phyloP scores from a whole-genome alignment of 2,329 filamentous ascomycete species.

The Aplosporella prunicola region DNA sequence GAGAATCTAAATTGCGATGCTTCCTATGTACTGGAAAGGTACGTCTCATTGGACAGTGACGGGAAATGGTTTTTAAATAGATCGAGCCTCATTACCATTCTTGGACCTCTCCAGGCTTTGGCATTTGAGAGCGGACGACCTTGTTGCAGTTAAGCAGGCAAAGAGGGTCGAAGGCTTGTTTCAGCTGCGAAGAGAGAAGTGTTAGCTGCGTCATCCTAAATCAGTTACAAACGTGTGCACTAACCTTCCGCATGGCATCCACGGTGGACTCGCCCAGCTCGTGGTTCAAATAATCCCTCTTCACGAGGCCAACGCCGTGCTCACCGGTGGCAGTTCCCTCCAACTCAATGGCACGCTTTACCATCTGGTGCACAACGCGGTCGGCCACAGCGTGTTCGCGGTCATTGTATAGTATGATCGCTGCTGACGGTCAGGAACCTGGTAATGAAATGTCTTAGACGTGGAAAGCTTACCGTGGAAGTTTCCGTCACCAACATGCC shows the following conservation, averaged over 20 bases:
- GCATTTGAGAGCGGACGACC: conserved; percentile 36
- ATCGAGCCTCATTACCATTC: conserved; percentile 29
- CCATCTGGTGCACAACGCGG: conserved; percentile 69
- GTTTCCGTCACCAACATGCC: conserved; percentile 67
- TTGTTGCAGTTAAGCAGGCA: conserved; percentile 57
- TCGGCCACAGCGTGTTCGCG: conserved; percentile 58
- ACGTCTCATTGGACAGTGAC: too few relatives aligned
- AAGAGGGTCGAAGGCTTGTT: conserved; percentile 69
- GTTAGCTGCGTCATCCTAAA: background rate
- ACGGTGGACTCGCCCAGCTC: conserved; percentile 67
- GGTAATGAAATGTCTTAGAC: background rate
- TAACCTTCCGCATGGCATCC: conserved; percentile 71
- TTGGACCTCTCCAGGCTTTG: conserved; percentile 36
- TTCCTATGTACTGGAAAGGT: too few relatives aligned
- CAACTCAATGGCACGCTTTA: conserved; percentile 74
- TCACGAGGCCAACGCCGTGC: conserved; percentile 75
- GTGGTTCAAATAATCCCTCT: conserved; percentile 72
- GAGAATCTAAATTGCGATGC: too few relatives aligned
- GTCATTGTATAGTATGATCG: conserved; percentile 56
- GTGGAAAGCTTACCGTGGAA: conserved; percentile 50
- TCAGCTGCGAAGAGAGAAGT: conserved; percentile 50
- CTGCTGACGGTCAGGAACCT: conserved; percentile 23
- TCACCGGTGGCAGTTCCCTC: conserved; percentile 82
- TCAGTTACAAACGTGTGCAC: conserved; percentile 16
- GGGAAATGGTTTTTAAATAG: too few relatives aligned